Percentiles rank a stretch among this genome's conserved stretches.
phyloP scores from a whole-genome alignment of 2,329 filamentous ascomycete genomes.

The Chrysoporthe austroafricana region DNA sequence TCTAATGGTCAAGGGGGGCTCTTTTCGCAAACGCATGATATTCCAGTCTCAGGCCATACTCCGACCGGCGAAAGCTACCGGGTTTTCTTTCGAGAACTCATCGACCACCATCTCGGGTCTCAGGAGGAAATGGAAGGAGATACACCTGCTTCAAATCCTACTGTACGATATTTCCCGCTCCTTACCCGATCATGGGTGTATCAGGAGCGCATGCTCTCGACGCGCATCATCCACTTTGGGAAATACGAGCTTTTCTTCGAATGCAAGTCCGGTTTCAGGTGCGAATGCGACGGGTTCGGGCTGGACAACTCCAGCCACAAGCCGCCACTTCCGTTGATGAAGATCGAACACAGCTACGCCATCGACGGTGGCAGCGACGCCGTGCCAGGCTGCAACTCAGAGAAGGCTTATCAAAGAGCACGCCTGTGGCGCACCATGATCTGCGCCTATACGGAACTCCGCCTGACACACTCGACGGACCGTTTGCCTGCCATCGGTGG shows the following conservation, averaged over 20 bases:
- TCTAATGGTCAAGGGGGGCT: conserved; percentile 2
- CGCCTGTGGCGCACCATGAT: conserved; percentile 4
- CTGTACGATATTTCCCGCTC: not conserved
- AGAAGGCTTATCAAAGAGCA: not conserved
- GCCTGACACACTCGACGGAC: not conserved
- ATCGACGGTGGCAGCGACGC: not conserved
- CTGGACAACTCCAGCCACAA: not conserved
- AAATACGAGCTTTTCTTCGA: conserved; percentile 12
- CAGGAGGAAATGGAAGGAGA: not conserved
- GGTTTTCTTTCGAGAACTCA: conserved; percentile 1
- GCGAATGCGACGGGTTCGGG: conserved; percentile 13
- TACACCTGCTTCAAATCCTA: not conserved
- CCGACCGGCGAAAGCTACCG: conserved; percentile 5
- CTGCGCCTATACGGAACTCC: not conserved
- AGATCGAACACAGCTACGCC: conserved; percentile 2
- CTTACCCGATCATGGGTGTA: conserved; percentile 17
- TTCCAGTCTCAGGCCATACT: not conserved
- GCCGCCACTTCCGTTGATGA: not conserved
- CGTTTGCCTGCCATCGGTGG: conserved; percentile 3
- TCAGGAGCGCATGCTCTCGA: conserved; percentile 15
- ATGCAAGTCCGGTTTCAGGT: conserved; percentile 1
- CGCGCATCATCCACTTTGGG: conserved; percentile 13
- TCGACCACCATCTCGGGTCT: conserved; percentile 1
- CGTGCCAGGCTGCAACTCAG: too few species aligned
- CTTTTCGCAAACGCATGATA: not conserved